These are phyloP conservation scores for Teunomyces cretensis DNA, from an alignment of 805 yeast genomes.

Conservation along the genomic window DNA sequence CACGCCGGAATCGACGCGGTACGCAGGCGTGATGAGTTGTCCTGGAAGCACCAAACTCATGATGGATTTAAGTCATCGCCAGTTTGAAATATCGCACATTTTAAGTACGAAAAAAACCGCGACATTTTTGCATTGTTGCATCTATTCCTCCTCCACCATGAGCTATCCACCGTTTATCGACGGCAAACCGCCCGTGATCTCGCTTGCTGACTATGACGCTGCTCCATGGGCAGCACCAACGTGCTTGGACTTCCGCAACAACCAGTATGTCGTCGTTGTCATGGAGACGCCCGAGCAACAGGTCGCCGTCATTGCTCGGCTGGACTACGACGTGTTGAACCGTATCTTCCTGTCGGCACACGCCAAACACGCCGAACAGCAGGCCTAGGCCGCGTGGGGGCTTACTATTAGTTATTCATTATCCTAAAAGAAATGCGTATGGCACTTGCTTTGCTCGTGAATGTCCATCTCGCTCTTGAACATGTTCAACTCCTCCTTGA, in stretches of 20 bases:
- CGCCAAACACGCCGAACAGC: conserved; percentile 18
- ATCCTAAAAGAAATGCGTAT: conserved; percentile 85
- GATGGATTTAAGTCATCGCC: conserved; percentile 6
- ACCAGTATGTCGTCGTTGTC: conserved; percentile 43
- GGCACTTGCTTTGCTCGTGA: conserved; percentile 73
- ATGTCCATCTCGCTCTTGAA: conserved; percentile 79
- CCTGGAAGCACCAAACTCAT: conserved; percentile 54
- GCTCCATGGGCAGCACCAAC: conserved; percentile 54
- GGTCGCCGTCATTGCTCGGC: conserved; percentile 43
- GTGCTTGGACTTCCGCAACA: conserved; percentile 43
- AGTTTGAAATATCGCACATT: background rate
- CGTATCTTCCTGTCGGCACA: conserved; percentile 49
- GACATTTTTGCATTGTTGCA: background rate
- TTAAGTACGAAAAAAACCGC: background rate
- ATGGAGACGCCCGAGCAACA: conserved; percentile 43
- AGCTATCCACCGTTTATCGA: conserved; percentile 43
- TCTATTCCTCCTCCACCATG: too few species aligned
- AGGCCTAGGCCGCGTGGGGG: too few species aligned
- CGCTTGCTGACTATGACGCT: conserved; percentile 47
- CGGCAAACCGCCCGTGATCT: conserved; percentile 48
- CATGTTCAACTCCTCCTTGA: conserved; percentile 79
- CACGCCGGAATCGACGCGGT: conserved; percentile 30
- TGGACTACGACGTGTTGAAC: conserved; percentile 40
- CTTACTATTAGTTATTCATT: background rate
- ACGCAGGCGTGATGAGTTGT: conserved; percentile 66